phyloP scores from a whole-genome alignment of 768 basidiomycete species.

The Tylopilus vinaceipallidus region DNA sequence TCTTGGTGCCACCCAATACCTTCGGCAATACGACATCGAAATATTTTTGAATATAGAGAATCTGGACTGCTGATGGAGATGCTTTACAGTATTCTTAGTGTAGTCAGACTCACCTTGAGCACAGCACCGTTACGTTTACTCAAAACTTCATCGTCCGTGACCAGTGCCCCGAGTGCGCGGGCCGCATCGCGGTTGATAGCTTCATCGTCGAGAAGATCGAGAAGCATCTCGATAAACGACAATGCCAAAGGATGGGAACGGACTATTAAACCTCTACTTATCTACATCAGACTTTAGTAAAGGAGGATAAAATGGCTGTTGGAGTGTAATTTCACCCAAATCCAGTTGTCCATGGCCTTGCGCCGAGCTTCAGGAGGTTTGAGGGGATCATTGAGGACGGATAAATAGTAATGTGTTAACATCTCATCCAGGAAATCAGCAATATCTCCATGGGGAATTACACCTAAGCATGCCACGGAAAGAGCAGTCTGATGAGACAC shows the following conservation, averaged over 20 bases:
- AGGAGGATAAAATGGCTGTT: background rate
- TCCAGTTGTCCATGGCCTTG: slow-evolving; percentile 58
- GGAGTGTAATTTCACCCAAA: slow-evolving; percentile 53
- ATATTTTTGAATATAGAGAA: slow-evolving; percentile 74
- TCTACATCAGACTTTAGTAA: slow-evolving; percentile 40
- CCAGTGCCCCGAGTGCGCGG: slow-evolving; percentile 66
- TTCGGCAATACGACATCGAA: slow-evolving; percentile 70
- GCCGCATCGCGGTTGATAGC: slow-evolving; percentile 72
- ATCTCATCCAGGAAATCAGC: slow-evolving; percentile 42
- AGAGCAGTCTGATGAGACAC: slow-evolving; percentile 14
- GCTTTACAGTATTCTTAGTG: background rate
- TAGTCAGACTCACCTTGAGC: slow-evolving; percentile 55
- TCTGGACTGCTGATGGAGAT: slow-evolving; percentile 38
- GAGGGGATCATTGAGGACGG: slow-evolving; percentile 40
- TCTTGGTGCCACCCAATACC: slow-evolving; percentile 66
- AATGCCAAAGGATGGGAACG: slow-evolving; percentile 62
- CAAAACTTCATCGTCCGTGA: slow-evolving; percentile 58
- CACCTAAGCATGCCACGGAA: background rate
- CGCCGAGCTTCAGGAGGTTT: slow-evolving; percentile 40
- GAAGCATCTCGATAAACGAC: slow-evolving; percentile 58
- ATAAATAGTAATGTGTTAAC: slow-evolving; percentile 48
- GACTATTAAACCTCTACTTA: slow-evolving; percentile 76
- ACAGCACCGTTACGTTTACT: slow-evolving; percentile 78
- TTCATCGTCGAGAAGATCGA: slow-evolving; percentile 68
- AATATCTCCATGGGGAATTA: slow-evolving; percentile 38